phyloP scores from a whole-genome alignment of 73 alveolate genomes.

The Effrenium voratum region DNA sequence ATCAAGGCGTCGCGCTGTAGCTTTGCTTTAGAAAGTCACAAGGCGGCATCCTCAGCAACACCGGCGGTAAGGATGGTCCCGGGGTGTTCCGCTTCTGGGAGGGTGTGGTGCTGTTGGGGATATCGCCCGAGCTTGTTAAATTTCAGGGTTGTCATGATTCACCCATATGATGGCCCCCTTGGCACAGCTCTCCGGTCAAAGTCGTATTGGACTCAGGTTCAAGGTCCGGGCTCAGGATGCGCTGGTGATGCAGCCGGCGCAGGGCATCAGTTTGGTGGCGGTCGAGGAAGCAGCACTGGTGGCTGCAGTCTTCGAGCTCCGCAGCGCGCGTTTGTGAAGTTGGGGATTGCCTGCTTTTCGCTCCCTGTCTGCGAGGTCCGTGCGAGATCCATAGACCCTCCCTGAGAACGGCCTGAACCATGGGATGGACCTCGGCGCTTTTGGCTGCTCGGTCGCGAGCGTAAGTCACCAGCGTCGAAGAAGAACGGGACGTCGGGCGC shows the following conservation, averaged over 20 bases:
- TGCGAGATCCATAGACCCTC: no score
- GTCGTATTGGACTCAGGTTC: constrained; percentile 46
- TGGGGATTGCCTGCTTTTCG: no score
- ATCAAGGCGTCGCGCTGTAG: no score
- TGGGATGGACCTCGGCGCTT: no score
- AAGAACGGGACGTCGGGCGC: no score
- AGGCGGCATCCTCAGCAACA: background rate
- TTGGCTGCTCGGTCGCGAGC: no score
- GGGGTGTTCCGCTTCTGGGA: background rate
- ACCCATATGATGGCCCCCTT: background rate
- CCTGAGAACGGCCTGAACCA: no score
- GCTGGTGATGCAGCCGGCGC: constrained; percentile 45
- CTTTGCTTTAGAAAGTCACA: background rate
- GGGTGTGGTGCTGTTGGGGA: background rate
- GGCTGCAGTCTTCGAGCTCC: constrained; percentile 20
- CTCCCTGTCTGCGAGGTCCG: no score
- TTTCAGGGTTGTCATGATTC: background rate
- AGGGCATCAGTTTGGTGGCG: constrained; percentile 56
- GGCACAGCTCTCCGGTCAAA: background rate
- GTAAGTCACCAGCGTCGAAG: no score
- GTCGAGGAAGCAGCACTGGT: background rate
- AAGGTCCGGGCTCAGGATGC: constrained; percentile 39
- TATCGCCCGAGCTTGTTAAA: background rate
- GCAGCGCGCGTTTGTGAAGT: no score
- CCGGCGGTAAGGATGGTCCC: background rate